Conservation (phyloP, 805 yeast species). For the Starmerella sp. region DNA sequence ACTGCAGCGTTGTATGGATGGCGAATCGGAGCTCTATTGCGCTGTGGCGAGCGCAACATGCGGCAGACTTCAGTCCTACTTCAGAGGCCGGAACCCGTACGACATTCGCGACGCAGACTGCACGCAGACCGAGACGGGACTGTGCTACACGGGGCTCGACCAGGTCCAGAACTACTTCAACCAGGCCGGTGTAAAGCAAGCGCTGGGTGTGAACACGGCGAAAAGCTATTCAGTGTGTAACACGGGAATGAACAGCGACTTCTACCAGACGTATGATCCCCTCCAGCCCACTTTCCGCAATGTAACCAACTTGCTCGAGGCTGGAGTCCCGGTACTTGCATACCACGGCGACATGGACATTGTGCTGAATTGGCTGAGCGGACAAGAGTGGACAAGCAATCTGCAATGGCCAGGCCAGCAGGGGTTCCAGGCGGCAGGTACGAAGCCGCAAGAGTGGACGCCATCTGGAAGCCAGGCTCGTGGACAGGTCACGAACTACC, state of each 20-base stretch:
- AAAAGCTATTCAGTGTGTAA: slow-evolving; percentile 57
- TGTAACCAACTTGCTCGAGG: slow-evolving; percentile 59
- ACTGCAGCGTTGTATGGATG: slow-evolving; percentile 14
- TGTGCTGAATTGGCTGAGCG: slow-evolving; percentile 94
- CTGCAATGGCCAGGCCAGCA: slow-evolving; percentile 51
- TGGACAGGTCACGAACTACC: slow-evolving; percentile 62
- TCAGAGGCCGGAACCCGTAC: slow-evolving; percentile 47
- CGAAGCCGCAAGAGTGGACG: slow-evolving; percentile 34
- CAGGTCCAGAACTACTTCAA: slow-evolving; percentile 44
- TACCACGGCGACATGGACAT: slow-evolving; percentile 96
- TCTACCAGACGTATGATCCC: slow-evolving; percentile 49
- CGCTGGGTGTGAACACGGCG: slow-evolving; percentile 44
- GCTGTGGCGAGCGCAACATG: slow-evolving; percentile 11
- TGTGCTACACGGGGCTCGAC: slow-evolving; percentile 47
- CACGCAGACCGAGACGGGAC: slow-evolving; percentile 41
- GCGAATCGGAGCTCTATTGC: slow-evolving; percentile 10
- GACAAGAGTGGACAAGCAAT: slow-evolving; percentile 62
- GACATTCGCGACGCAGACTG: slow-evolving; percentile 57
- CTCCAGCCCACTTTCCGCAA: slow-evolving; percentile 73
- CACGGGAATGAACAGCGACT: slow-evolving; percentile 56
- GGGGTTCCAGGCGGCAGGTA: slow-evolving; percentile 33
- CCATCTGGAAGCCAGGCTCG: slow-evolving; percentile 33
- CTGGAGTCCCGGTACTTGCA: slow-evolving; percentile 65
- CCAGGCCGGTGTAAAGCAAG: slow-evolving; percentile 41
- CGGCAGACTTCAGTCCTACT: slow-evolving; percentile 9